A percentile compares a stretch with the other conserved stretches of the same genome.
Evolutionary conservation across 1,284 basidiomycete species (phyloP).

Genomic region (Ustanciosporium gigantosporum): DNA sequence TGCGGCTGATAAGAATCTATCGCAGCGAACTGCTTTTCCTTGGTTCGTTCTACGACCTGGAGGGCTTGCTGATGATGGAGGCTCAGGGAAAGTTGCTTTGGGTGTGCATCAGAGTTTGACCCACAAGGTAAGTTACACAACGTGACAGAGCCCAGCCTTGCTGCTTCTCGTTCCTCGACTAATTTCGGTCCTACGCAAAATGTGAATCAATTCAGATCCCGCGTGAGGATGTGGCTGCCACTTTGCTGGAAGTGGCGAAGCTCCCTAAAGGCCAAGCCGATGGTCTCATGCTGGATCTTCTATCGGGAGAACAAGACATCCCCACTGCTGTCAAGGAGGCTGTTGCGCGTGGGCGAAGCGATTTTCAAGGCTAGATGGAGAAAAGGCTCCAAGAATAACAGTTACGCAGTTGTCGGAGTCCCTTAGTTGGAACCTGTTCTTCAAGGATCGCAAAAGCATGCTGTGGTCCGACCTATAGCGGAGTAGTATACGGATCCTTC

Average conservation of each 20-base stretch:
- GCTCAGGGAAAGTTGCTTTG: conserved; percentile 37
- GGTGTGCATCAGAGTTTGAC: conserved; percentile 27
- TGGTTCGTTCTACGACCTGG: conserved; percentile 76
- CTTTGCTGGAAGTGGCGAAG: conserved; percentile 66
- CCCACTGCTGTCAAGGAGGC: conserved; percentile 65
- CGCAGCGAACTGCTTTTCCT: conserved; percentile 67
- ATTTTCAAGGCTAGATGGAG: conserved; percentile 57
- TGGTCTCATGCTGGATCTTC: conserved; percentile 70
- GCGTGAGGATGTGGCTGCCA: conserved; percentile 70
- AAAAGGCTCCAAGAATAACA: too few species aligned
- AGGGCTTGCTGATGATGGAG: conserved; percentile 65
- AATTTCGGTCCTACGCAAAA: not conserved
- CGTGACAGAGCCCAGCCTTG: conserved; percentile 48
- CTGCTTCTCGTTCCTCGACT: not conserved
- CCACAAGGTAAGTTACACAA: conserved; percentile 15
- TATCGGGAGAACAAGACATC: conserved; percentile 68
- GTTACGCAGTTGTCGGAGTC: too few species aligned
- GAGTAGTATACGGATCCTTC: too few species aligned
- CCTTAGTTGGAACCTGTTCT: too few species aligned
- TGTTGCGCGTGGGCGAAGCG: conserved; percentile 66
- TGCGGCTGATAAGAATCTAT: conserved; percentile 71
- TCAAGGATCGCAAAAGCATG: too few species aligned
- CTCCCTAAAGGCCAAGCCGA: conserved; percentile 66
- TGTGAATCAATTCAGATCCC: conserved; percentile 12
- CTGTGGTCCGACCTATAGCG: too few species aligned